Base-by-base conservation (phyloP, 2,329 filamentous ascomycete genomes). In the Paradendryphiella salina region DNA sequence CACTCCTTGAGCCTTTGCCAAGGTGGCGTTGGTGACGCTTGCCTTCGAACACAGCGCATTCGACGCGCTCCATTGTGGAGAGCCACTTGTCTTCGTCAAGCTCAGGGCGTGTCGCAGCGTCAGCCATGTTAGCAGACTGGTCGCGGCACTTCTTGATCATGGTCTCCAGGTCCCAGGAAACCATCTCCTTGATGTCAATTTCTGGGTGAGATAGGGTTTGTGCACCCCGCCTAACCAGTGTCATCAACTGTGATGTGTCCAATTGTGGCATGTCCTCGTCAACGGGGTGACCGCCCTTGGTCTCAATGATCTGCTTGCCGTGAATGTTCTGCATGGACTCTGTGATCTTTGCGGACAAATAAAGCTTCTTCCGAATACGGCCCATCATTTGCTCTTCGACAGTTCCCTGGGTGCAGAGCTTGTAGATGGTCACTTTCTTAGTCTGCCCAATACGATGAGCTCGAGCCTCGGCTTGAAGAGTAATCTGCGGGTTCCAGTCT, bases 311-410 rank as follows among this genome's bases (percentile, higher is more conserved):
- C 1, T 73, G 71, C 21, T 66, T 65, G 31, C 64, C 60, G 57
- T 83, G 79, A 5, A 82, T 76, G 56, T 79, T 80, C 34, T 78
- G 75, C 79, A 84, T 83, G 1, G 77, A 78, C 52, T 84, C 82
- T 0, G 80, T 84, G 14, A 85, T 81, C 59, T 84, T 85, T 0
- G 80, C 76, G 0, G 82, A 84, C 0, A 85, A 72, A 53, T 85
- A 85, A 0, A 85, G 71, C 67, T 85, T 86, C 73, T 85, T 85
- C 5, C 77, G 74, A n/a, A 83, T 79, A 1, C 81, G 72, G 0
- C 79, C 76, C 64, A 81, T 75, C 79, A 84, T 84, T 50, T 84
- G 82, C 53, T 82, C 79, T 53, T 84, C 81, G 0, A 84, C 79
- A 0, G 81, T 84, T 1, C 81, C 81, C 46, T 78, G 78, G 0